phyloP scores from a whole-genome alignment of 2,329 filamentous ascomycete species.

The Fusarium sp. region DNA sequence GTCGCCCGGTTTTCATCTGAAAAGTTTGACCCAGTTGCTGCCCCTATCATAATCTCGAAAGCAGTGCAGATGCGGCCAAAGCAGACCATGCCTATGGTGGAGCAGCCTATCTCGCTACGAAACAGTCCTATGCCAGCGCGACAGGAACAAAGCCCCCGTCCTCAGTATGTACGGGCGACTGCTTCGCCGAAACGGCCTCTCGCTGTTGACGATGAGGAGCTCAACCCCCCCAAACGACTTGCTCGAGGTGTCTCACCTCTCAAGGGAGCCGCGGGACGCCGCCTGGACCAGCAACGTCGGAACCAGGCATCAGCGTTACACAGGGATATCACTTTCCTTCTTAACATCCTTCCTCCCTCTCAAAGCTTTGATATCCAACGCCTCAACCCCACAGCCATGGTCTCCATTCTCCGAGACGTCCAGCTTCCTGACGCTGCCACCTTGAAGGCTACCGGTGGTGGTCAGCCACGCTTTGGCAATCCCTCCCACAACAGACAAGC shows the following conservation, averaged over 20 bases:
- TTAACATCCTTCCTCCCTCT: constrained; percentile 80
- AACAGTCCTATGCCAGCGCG: constrained; percentile 56
- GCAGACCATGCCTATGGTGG: constrained; percentile 64
- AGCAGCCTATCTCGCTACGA: constrained; percentile 59
- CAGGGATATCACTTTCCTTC: constrained; percentile 70
- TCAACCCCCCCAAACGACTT: constrained; percentile 84
- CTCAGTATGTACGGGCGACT: constrained; percentile 58
- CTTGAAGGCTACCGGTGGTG: constrained; percentile 61
- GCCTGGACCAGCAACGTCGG: constrained; percentile 80
- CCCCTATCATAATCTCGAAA: constrained; percentile 87
- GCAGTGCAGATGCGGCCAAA: constrained; percentile 79
- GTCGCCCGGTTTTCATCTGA: constrained; percentile 76
- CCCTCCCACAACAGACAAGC: constrained; percentile 54
- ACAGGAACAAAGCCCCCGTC: constrained; percentile 58
- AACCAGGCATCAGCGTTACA: constrained; percentile 76
- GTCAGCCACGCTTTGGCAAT: constrained; percentile 50
- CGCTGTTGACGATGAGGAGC: constrained; percentile 76
- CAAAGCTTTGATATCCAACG: constrained; percentile 77
- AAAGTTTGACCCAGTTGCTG: constrained; percentile 82
- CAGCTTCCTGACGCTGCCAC: constrained; percentile 70
- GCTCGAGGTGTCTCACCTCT: constrained; percentile 90
- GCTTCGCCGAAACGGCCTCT: constrained; percentile 72
- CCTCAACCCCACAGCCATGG: constrained; percentile 77
- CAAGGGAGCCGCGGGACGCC: constrained; percentile 88
- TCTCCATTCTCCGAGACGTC: constrained; percentile 76